A percentile compares a stretch with the other conserved stretches of the same genome.
These are phyloP conservation scores for Collybia sordida DNA, from an alignment of 768 basidiomycete genomes.

Conservation along the genomic window DNA sequence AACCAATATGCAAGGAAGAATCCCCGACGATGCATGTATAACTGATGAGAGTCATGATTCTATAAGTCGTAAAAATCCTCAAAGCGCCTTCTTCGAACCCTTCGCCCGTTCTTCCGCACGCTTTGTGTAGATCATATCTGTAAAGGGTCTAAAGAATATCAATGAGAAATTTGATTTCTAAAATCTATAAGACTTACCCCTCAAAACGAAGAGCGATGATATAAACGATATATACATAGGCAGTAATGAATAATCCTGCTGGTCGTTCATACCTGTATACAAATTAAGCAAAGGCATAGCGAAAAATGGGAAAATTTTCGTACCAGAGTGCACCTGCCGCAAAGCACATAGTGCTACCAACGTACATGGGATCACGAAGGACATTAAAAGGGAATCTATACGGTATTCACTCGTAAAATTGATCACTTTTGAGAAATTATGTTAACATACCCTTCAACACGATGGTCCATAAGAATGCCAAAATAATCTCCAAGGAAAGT, in stretches of 20 bases:
- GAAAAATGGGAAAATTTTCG: conserved; percentile 21
- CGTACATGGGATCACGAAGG: conserved; percentile 93
- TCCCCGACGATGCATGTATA: conserved; percentile 7
- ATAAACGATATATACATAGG: conserved; percentile 85
- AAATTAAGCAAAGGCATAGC: neutral
- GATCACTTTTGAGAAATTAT: neutral
- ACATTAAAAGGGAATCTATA: conserved; percentile 91
- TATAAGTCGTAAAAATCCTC: conserved; percentile 5
- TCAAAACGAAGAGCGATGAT: conserved; percentile 83
- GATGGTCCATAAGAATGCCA: conserved; percentile 81
- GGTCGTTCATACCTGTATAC: conserved; percentile 76
- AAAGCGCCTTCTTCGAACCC: conserved; percentile 19
- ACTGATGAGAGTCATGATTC: conserved; percentile 19
- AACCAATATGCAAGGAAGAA: conserved; percentile 11
- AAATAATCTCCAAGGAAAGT: conserved; percentile 90
- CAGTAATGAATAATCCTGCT: conserved; percentile 76
- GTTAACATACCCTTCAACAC: conserved; percentile 68
- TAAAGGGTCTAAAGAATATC: conserved; percentile 57
- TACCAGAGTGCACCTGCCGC: conserved; percentile 84
- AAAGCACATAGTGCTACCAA: conserved; percentile 92
- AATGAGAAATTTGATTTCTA: neutral
- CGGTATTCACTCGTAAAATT: neutral
- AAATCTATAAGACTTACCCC: conserved; percentile 56
- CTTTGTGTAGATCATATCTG: conserved; percentile 76
- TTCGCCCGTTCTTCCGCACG: conserved; percentile 35